Evolutionary conservation across 1,139 yeast genomes (phyloP), one percentile per base, ranked within the genome.

Genomic region (Saccharomyces uvarum): DNA sequence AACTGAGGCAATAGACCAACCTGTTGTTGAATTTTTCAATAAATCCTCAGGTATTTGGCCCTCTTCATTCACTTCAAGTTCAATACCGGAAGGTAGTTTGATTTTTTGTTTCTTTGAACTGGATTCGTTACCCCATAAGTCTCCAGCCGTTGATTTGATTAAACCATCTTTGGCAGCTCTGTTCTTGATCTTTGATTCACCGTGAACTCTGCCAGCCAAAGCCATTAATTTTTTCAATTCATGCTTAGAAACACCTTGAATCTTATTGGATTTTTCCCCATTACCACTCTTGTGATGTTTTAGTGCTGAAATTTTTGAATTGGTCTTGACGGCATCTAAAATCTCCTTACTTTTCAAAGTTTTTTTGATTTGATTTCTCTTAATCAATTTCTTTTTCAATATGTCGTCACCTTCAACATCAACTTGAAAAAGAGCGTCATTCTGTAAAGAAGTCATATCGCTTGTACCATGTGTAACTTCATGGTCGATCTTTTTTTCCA

Each of bases 301-400:
- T 51, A 88, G 73, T 0, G 88, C 88, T 6, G 87, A 85, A 32
- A 88, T 83, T 63, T 91, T 91, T 27, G 97, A 88, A 65, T 88
- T 81, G 59, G 83, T 82, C 51, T 60, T 61, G 21, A 69, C 61
- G n/a, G 70, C 56, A 47, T 81, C 77, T 61, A 88, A 73, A 58
- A 91, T 91, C 70, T 90, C 96, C 32, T 79, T 77, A 13, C 89
- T 81, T 68, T 86, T 89, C 60, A 86, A 72, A 51, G 75, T 74
- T 63, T 81, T 83, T 32, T 76, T 68, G 24, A 68, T 70, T 54
- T 68, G 71, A 49, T 69, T 69, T 26, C 77, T 73, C 57, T 77
- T 77, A 31, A 70, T 72, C 51, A 74, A 61, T 56, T 77, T 76
- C 53, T 74, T 72, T 49, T 71, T 71, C 49, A 74, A 59, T 5